Evolutionary conservation across 2,329 filamentous ascomycete genomes (phyloP), one percentile per base, ranked within the genome.

Genomic region (Bipolaris zeicola): DNA sequence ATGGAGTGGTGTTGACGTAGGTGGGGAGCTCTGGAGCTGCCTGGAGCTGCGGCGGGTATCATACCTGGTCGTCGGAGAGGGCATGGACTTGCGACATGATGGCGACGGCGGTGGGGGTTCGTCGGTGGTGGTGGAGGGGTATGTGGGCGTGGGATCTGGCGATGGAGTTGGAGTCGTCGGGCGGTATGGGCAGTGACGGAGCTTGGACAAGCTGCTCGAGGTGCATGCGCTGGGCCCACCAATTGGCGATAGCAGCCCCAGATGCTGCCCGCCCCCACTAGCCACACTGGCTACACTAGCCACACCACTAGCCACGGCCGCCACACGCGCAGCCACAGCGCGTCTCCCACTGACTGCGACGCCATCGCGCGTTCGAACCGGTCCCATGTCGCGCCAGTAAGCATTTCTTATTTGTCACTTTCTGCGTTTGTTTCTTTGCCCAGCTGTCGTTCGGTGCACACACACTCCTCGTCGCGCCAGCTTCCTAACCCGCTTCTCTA

Each of bases 51-150:
- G 42, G n/a, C 26, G 16, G 26, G 42, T 28, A 20, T 45, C 42
- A n/a, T 45, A 95, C 92, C 89, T 96, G 92, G 82, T 96, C 92
- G 86, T 97, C 93, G 81, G 93, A 96, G 82, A 98, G 89, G 78
- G 92, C 90, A 88, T 96, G 92, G 66, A 87, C 83, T 84, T 92
- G 89, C 80, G 92, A 95, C 92, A 96, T 96, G 78, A 79, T 89
- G 78, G 75, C 77, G 77, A 64, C 43, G n/a, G 50, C 60, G 57
- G 52, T 37, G 36, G 44, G 50, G 18, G 18, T 22, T 39, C 14
- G 18, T 31, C 28, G 28, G 28, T 16, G 41, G 33, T 33, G 20
- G n/a, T 45, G 26, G 38, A 13, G 33, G 28, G 38, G 41, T 57
- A 44, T 43, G 22, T 28, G 28, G 10, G 28, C 28, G 28, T 31